These are phyloP conservation scores for Ceratobasidium sp. DNA, from an alignment of 1,284 basidiomycete species.

Conservation along the genomic window DNA sequence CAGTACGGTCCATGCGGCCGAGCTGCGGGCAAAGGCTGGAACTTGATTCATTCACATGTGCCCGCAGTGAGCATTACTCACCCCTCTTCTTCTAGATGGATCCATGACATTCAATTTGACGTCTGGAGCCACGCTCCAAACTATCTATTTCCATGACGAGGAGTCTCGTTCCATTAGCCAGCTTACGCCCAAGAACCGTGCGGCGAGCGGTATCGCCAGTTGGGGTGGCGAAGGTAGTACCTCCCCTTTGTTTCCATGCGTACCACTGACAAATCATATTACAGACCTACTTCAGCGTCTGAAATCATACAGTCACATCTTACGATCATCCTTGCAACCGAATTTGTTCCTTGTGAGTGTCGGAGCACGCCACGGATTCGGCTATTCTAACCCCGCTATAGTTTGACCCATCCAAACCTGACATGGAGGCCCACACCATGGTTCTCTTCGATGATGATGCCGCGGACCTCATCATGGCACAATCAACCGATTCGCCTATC, in stretches of 20 bases:
- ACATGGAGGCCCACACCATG: conserved; percentile 87
- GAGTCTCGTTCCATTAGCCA: conserved; percentile 78
- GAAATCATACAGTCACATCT: conserved; percentile 71
- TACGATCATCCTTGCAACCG: conserved; percentile 78
- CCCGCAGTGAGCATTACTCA: conserved; percentile 35
- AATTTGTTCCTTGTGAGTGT: conserved; percentile 76
- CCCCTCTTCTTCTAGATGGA: conserved; percentile 59
- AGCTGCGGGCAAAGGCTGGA: conserved; percentile 4
- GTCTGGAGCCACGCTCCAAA: conserved; percentile 87
- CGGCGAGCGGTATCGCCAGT: conserved; percentile 46
- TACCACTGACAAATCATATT: conserved; percentile 22
- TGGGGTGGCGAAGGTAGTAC: conserved; percentile 75
- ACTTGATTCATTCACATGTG: neutral
- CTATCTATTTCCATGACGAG: conserved; percentile 94
- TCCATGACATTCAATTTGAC: conserved; percentile 82
- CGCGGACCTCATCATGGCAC: conserved; percentile 78
- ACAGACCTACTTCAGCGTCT: conserved; percentile 73
- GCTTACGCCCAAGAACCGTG: conserved; percentile 44
- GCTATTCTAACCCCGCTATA: neutral
- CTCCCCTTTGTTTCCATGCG: neutral
- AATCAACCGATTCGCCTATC: conserved; percentile 76
- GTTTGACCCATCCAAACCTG: conserved; percentile 80
- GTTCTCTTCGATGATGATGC: conserved; percentile 79
- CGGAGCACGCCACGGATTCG: too few relatives aligned
- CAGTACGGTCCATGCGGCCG: neutral